Evolutionary conservation across 371 early-diverging fungal species (phyloP), one percentile per base, ranked within the genome.

Genomic region (Batrachochytrium dendrobatidis): DNA sequence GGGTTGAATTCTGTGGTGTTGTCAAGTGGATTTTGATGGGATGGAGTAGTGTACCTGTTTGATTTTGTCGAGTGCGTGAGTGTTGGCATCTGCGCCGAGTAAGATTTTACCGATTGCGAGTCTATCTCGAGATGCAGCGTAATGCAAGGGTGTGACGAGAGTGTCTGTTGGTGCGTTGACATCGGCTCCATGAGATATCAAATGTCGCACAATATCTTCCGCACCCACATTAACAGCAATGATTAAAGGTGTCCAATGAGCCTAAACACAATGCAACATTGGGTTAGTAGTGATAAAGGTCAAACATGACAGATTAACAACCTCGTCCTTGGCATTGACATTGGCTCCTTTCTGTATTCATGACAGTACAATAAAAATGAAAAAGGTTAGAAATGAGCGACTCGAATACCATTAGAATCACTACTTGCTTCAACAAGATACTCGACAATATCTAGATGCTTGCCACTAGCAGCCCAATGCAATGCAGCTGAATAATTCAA

Each of bases 221-320:
- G 28, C 22, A 17, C 58, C 63, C 0, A 55, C 54, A 29, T 30
- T 46, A 8, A 39, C 43, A 15, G 65, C 65, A 49, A 65, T 65
- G 28, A 52, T 65, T 15, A 65, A 50, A 33, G 65, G 65, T 17
- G 65, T 65, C 65, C 65, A 65, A 2, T 15, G 26, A 3, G 59
- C 52, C 52, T 52, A 4, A 39, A 15, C 39, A 12, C 15, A n/a
- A 39, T 12, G 39, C n/a, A 12, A n/a, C 15, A n/a, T 12, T 39
- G 39, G 39, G 39, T n/a, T 15, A n/a, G n/a, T n/a, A 39, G 39
- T 15, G 39, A n/a, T n/a, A 39, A n/a, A 39, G 39, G 39, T 12
- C 39, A n/a, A 15, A n/a, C 39, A 39, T n/a, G 39, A 39, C 31
- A 32, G n/a, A n/a, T n/a, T n/a, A n/a, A n/a, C n/a, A 20, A 28